phyloP scores from a whole-genome alignment of 352 stramenopile genomes.

The Pythium angustatum region DNA sequence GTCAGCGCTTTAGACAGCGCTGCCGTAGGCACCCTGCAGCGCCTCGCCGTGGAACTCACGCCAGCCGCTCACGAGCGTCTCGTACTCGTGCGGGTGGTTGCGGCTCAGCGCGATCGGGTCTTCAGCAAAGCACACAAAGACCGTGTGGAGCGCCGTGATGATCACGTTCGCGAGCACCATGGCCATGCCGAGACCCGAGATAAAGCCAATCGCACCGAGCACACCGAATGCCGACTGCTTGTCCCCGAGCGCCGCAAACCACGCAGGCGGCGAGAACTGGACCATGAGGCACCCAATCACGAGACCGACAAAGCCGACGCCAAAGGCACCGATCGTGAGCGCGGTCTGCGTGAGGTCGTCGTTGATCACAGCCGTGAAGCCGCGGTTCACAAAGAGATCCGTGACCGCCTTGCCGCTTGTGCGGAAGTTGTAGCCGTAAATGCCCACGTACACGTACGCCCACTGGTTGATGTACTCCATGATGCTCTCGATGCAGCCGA shows the following conservation, averaged over 20 bases:
- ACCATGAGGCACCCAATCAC: slow-evolving; percentile 70
- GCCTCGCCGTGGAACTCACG: slow-evolving; percentile 81
- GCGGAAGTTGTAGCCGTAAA: slow-evolving; percentile 88
- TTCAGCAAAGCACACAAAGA: slow-evolving; percentile 89
- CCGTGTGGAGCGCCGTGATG: slow-evolving; percentile 80
- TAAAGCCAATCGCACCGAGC: slow-evolving; percentile 72
- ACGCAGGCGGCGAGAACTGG: slow-evolving; percentile 59
- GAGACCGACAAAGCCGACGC: slow-evolving; percentile 77
- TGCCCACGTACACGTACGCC: slow-evolving; percentile 90
- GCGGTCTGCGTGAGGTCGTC: slow-evolving; percentile 85
- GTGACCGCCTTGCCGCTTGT: slow-evolving; percentile 87
- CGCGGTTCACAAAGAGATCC: slow-evolving; percentile 82
- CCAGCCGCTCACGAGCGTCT: slow-evolving; percentile 72
- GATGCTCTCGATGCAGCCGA: slow-evolving; percentile 81
- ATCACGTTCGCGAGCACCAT: slow-evolving; percentile 84
- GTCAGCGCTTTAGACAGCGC: slow-evolving; percentile 52
- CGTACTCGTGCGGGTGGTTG: slow-evolving; percentile 83
- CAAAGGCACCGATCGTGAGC: slow-evolving; percentile 79
- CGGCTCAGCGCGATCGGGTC: slow-evolving; percentile 81
- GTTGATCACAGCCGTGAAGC: slow-evolving; percentile 90
- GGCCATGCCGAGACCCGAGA: slow-evolving; percentile 79
- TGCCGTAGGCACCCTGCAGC: slow-evolving; percentile 67
- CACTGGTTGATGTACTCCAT: slow-evolving; percentile 92
- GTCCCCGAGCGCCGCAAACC: slow-evolving; percentile 59
- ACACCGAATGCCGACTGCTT: slow-evolving; percentile 48